These are phyloP conservation scores for Syzygium malaccense DNA, from an alignment of 441 rosid genomes.

Conservation along the genomic window DNA sequence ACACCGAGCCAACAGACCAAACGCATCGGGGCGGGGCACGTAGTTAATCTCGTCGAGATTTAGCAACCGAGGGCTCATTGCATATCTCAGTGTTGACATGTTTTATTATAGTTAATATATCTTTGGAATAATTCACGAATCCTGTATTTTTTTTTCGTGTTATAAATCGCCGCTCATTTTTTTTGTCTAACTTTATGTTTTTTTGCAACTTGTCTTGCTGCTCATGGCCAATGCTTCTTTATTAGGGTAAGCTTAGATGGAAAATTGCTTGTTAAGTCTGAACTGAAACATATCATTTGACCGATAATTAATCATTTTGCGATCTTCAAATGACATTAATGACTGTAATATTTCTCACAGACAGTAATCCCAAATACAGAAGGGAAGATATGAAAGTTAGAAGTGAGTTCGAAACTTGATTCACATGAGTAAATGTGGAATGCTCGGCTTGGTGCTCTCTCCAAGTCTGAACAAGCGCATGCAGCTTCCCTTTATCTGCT, in stretches of 20 bases:
- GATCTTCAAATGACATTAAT: background rate
- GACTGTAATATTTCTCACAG: background rate
- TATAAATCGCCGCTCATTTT: background rate
- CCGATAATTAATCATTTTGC: background rate
- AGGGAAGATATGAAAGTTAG: background rate
- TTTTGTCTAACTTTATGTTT: background rate
- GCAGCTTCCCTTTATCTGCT: background rate
- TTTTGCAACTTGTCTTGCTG: background rate
- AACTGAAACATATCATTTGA: background rate
- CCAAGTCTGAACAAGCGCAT: background rate
- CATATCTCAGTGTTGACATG: background rate
- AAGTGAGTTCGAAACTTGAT: background rate
- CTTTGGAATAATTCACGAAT: background rate
- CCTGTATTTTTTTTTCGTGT: background rate
- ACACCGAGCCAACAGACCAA: accelerated
- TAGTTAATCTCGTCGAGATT: background rate
- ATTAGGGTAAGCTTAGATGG: background rate
- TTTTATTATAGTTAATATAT: background rate
- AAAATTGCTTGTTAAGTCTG: background rate
- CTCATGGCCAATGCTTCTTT: background rate
- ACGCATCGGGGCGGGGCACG: background rate
- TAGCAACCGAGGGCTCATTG: background rate
- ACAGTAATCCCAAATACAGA: background rate
- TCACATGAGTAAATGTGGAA: background rate
- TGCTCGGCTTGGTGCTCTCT: background rate